Conservation (phyloP, 2,329 filamentous ascomycete species). For the Colletotrichum sp. region DNA sequence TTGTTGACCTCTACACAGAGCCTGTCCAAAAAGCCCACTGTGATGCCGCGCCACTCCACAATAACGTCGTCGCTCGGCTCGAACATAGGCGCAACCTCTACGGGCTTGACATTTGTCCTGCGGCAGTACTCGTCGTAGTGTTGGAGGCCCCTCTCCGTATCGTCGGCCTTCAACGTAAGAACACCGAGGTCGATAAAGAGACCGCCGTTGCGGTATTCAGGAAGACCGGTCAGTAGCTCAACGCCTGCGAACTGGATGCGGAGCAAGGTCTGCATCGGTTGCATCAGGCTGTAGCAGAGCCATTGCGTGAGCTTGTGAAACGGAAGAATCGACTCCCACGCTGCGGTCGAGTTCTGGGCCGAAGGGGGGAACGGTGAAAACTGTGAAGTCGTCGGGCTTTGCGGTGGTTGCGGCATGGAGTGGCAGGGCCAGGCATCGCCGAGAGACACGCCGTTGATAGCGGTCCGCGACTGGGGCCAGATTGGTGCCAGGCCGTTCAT, state of each 20-base stretch:
- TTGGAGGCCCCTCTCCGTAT: constrained; percentile 45
- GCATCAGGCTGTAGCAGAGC: constrained; percentile 76
- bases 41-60: constrained; percentile 66
- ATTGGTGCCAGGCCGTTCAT: constrained; percentile 87
- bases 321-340: constrained; percentile 71
- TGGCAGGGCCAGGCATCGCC: constrained; percentile 95
- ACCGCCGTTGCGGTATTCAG: constrained; percentile 76
- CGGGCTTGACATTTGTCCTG: constrained; percentile 68
- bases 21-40: constrained; percentile 59
- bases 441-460: constrained; percentile 84
- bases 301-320: constrained; percentile 74
- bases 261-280: constrained; percentile 62
- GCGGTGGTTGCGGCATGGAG: constrained; percentile 68
- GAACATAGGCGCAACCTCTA: constrained; percentile 55
- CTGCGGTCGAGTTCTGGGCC: constrained; percentile 53
- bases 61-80: constrained; percentile 61
- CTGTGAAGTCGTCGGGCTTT: constrained; percentile 52
- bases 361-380: constrained; percentile 52
- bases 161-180: constrained; percentile 52
- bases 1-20: constrained; percentile 55
- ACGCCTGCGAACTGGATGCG: constrained; percentile 56
- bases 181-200: constrained; percentile 67
- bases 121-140: constrained; percentile 68
- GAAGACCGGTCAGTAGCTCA: constrained; percentile 68
- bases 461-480: constrained; percentile 87